A percentile compares a stretch with the other conserved stretches of the same genome.
These are phyloP conservation scores for Clarireedia homoeocarpa DNA, from an alignment of 2,329 filamentous ascomycete species.

Conservation along the genomic window DNA sequence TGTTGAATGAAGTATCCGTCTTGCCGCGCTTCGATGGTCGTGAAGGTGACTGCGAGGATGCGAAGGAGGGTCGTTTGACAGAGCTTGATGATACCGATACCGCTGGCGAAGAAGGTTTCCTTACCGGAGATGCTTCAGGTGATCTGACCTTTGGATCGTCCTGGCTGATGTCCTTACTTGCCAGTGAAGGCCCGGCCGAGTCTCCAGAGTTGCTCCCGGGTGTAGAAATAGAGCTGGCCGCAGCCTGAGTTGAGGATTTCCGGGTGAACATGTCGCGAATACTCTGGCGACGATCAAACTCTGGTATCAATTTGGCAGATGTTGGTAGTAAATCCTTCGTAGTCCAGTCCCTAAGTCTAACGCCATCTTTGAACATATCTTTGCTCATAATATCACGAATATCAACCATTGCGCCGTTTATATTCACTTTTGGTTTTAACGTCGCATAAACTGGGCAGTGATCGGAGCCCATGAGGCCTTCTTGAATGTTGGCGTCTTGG, in stretches of 20 bases:
- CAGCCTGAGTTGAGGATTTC: conserved; percentile 30
- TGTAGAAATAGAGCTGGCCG: not conserved
- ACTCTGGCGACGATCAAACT: conserved; percentile 75
- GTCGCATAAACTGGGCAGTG: conserved; percentile 88
- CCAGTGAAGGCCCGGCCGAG: not conserved
- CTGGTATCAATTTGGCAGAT: conserved; percentile 77
- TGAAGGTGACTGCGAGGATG: not conserved
- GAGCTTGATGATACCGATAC: not conserved
- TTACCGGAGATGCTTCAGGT: not conserved
- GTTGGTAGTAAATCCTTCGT: conserved; percentile 60
- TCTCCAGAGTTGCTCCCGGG: not conserved
- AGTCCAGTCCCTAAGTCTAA: conserved; percentile 58
- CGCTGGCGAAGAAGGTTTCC: not conserved
- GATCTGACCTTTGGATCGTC: not conserved
- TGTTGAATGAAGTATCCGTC: conserved; percentile 24
- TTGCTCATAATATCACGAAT: conserved; percentile 74
- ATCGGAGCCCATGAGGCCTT: conserved; percentile 88
- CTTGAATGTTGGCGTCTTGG: conserved; percentile 75
- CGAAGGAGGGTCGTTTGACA: conserved; percentile 15
- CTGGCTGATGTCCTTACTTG: not conserved
- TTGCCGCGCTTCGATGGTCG: conserved; percentile 44
- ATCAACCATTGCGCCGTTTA: conserved; percentile 40
- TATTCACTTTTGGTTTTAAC: conserved; percentile 54
- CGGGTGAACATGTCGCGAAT: conserved; percentile 90
- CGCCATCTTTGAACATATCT: conserved; percentile 61